Evolutionary conservation across 768 basidiomycete genomes (phyloP), one percentile per base, ranked within the genome.

Genomic region (Suillus luteus): DNA sequence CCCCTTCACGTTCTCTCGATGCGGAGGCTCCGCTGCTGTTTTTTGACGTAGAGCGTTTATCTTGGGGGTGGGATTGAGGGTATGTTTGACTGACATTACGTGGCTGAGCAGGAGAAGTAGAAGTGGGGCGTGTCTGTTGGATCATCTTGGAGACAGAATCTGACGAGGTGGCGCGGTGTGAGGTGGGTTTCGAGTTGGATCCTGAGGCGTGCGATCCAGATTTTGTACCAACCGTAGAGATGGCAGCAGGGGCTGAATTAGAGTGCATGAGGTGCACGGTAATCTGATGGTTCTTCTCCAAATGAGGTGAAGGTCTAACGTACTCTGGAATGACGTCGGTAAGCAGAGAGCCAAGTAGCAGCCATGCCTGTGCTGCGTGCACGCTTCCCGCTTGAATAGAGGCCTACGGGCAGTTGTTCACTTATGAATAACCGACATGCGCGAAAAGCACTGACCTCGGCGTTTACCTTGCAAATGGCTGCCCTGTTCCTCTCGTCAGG

Each of bases 301-400:
- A 64, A 17, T 71, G 62, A 3, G 65, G 64, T 51, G 61, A 76
- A 64, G 65, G 73, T 52, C 48, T 72, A 48, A 65, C 65, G 5
- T 71, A 72, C 51, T 75, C 72, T 9, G 84, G 85, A 19, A 82
- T 65, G 55, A 85, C 72, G 59, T 87, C 81, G 0, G 77, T 77
- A 22, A 92, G 74, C 3, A 87, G 79, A 17, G 86, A 85, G 14
- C 79, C 82, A 22, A 94, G 73, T 2, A 93, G 74, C 10, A 85
- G 67, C 92, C 92, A 94, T 2, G 80, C 79, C 67, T 91, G 88
- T 1, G 86, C 87, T 3, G 83, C 83, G 5, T 82, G 77, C 33
- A 79, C 70, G 63, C 85, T 82, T 24, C 86, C 86, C 10, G 79
- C 86, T 61, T 83, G 76, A n/a, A 85, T 72, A 8, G 92, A 91